A percentile compares a stretch with the other conserved stretches of the same genome.
phyloP scores from a whole-genome alignment of 768 basidiomycete genomes.

The Coprinopsis strossmayeri region DNA sequence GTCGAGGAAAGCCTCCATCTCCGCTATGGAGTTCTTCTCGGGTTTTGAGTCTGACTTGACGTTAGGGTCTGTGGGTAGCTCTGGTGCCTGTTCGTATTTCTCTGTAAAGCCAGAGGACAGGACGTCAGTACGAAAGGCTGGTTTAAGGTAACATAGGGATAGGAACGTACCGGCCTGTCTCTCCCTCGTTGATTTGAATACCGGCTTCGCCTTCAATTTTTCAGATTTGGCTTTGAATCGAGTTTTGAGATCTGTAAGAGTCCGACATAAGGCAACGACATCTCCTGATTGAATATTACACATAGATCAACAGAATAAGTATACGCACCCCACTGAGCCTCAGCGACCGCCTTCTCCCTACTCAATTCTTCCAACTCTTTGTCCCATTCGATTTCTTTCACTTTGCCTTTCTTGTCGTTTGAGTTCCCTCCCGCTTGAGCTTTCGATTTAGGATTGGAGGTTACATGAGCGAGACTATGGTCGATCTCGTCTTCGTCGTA shows the following conservation, averaged over 20 bases:
- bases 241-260: constrained; percentile 45
- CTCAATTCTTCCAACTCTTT: constrained; percentile 55
- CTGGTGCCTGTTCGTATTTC: constrained; percentile 39
- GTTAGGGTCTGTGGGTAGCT: constrained; percentile 36
- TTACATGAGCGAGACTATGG: constrained; percentile 46
- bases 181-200: constrained; percentile 19
- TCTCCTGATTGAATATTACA: background rate
- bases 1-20: constrained; percentile 71
- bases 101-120: constrained; percentile 4
- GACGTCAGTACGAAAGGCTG: background rate
- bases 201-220: constrained; percentile 30
- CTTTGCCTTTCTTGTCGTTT: constrained; percentile 53
- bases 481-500: constrained; percentile 59
- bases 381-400: constrained; percentile 65
- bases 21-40: constrained; percentile 43
- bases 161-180: constrained; percentile 33
- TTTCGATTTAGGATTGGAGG: constrained; percentile 11
- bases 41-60: constrained; percentile 32
- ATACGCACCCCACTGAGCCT: constrained; percentile 63
- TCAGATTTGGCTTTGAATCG: constrained; percentile 53
- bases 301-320: background rate
- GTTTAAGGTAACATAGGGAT: too few species aligned
- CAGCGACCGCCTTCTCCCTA: constrained; percentile 66
- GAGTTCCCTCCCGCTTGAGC: too few species aligned
- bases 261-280: background rate